Evolutionary conservation across 2,329 filamentous ascomycete species (phyloP), one percentile per base, ranked within the genome.

Genomic region (Exophiala phaeomuriformis): DNA sequence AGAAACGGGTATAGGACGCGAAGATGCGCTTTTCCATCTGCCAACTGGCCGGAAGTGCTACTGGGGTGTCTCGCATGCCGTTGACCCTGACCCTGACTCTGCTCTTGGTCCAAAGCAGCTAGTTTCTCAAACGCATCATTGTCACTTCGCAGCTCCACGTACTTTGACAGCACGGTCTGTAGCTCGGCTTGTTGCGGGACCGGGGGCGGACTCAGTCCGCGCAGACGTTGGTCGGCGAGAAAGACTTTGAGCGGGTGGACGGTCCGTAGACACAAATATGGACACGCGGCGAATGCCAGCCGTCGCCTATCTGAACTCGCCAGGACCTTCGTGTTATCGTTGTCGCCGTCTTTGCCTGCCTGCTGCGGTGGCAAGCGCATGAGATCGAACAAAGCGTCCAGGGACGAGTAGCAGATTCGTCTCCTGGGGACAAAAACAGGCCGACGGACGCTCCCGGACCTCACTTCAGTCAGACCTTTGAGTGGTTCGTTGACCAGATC

Each of bases 131-230:
- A 86, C 0, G 86, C 85, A 3, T 79, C 77, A 0, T 82, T 79
- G 60, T 90, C 85, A 51, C 85, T 86, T 51, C 77, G 75, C 55
- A 97, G 72, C 12, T 76, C 75, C 1, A 86, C 79, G 33, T 95
- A 73, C 43, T 80, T 75, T 46, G 74, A 71, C 12, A 97, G 73
- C 28, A 90, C 77, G 64, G 87, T 85, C 3, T 86, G 67, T 7
- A 98, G 72, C 66, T 95, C 93, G 57, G 80, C 84, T 41, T 88
- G 80, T 65, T 95, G 88, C 5, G 82, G 84, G 3, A 88, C 75
- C 0, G 91, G 91, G 67, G 93, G 88, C 3, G 93, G 93, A 83
- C 94, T 93, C 47, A 84, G 80, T 0, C 93, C 90, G 9, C 93
- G 79, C 19, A 98, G 75, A 0, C 91, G 90, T 66, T 96, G 91